Conservation (phyloP, 345 rosid genomes). For the Trapa incisa region DNA sequence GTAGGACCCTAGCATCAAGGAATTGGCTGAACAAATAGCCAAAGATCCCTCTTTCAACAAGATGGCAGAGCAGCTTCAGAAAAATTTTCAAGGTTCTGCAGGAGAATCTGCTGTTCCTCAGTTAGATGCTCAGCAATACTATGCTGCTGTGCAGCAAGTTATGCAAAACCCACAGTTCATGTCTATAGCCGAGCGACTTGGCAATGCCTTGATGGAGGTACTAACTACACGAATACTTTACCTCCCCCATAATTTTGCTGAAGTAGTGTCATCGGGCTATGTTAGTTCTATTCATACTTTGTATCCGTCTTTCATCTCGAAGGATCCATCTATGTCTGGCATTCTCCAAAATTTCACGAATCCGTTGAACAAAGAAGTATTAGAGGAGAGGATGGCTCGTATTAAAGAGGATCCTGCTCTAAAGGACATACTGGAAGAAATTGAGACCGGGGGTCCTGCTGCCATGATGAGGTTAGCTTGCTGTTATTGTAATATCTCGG, state of each 20-base stretch:
- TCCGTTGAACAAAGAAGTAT: slow-evolving; percentile 64
- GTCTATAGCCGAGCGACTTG: slow-evolving; percentile 45
- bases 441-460: slow-evolving; percentile 82
- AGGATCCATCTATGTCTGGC: slow-evolving; percentile 95
- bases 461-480: slow-evolving; percentile 80
- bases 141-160: slow-evolving; percentile 39
- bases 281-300: background rate
- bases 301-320: slow-evolving; percentile 10
- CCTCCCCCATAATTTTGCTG: background rate
- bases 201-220: slow-evolving; percentile 66
- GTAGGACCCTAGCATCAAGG: slow-evolving; percentile 43
- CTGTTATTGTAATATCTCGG: background rate
- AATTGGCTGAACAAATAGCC: slow-evolving; percentile 39
- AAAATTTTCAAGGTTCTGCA: slow-evolving; percentile 25
- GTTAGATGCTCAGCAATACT: slow-evolving; percentile 36
- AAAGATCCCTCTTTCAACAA: slow-evolving; percentile 37
- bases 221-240: background rate
- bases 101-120: slow-evolving; percentile 21
- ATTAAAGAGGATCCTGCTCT: slow-evolving; percentile 81
- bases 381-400: slow-evolving; percentile 79
- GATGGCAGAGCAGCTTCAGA: slow-evolving; percentile 45
- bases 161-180: slow-evolving; percentile 45
- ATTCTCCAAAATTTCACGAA: slow-evolving; percentile 72
- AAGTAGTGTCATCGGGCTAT: background rate
- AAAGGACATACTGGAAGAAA: slow-evolving; percentile 85